Evolutionary conservation across 2,329 filamentous ascomycete species (phyloP).

Genomic region (Didymosphaeria variabile): DNA sequence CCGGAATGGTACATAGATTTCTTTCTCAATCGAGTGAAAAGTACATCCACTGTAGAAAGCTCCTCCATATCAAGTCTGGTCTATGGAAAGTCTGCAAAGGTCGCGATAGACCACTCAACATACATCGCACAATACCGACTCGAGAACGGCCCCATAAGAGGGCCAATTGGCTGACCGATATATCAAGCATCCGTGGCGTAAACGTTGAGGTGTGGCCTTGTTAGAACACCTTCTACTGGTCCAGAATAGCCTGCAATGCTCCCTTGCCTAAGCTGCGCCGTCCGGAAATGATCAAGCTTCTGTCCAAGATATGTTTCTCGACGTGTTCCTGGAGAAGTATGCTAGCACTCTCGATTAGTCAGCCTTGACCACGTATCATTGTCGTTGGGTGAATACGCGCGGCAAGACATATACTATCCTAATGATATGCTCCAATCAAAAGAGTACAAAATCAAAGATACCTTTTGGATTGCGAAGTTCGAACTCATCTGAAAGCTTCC

Average conservation of each 20-base stretch:
- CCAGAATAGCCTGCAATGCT: background rate
- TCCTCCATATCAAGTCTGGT: background rate
- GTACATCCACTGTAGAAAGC: background rate
- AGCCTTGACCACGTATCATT: background rate
- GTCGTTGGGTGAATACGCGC: background rate
- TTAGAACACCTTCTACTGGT: background rate
- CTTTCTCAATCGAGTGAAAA: conserved; percentile 1
- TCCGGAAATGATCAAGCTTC: background rate
- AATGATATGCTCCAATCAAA: background rate
- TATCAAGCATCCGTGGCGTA: background rate
- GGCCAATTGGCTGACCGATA: background rate
- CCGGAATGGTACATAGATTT: background rate
- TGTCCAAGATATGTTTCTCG: background rate
- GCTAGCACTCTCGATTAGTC: background rate
- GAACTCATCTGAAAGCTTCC: background rate
- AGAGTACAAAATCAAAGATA: background rate
- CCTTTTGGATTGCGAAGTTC: background rate
- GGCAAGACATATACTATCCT: background rate
- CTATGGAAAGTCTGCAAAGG: background rate
- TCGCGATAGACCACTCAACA: background rate
- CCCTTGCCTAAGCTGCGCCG: conserved; percentile 3
- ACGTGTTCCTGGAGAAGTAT: background rate
- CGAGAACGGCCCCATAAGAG: background rate
- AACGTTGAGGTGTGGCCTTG: background rate
- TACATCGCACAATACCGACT: background rate